These are phyloP conservation scores for Apiospora sp. DNA, from an alignment of 2,329 filamentous ascomycete genomes.

Conservation along the genomic window DNA sequence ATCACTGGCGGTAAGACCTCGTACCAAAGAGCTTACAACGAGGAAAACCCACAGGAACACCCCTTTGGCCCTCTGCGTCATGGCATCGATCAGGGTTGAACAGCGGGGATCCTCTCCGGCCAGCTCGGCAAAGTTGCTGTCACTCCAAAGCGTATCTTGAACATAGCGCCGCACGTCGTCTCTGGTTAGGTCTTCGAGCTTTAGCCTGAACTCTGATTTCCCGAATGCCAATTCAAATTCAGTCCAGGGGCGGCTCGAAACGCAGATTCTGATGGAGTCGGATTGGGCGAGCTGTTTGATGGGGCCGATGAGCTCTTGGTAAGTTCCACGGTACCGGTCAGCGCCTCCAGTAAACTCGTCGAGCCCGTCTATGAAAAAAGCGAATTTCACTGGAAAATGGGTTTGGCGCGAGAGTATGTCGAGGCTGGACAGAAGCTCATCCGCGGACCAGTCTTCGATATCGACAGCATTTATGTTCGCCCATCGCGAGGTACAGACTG, in stretches of 20 bases:
- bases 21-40: background rate
- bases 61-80: background rate
- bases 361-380: conserved; percentile 25
- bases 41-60: background rate
- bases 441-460: background rate
- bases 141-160: background rate
- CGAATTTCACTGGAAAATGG: background rate
- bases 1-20: background rate
- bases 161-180: background rate
- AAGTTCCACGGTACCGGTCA: background rate
- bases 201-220: background rate
- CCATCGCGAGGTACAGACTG: background rate
- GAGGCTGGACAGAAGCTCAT: background rate
- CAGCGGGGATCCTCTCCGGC: background rate
- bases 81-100: background rate
- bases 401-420: background rate
- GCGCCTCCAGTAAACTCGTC: conserved; percentile 18
- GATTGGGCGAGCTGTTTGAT: background rate
- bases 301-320: background rate
- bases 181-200: conserved; percentile 6
- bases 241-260: conserved; percentile 4
- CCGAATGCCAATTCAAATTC: background rate
- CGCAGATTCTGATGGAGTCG: background rate
- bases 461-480: background rate
- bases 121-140: background rate